Evolutionary conservation across 805 yeast species (phyloP), one percentile per base, ranked within the genome.

Genomic region (Yamadazyma akitaensis): DNA sequence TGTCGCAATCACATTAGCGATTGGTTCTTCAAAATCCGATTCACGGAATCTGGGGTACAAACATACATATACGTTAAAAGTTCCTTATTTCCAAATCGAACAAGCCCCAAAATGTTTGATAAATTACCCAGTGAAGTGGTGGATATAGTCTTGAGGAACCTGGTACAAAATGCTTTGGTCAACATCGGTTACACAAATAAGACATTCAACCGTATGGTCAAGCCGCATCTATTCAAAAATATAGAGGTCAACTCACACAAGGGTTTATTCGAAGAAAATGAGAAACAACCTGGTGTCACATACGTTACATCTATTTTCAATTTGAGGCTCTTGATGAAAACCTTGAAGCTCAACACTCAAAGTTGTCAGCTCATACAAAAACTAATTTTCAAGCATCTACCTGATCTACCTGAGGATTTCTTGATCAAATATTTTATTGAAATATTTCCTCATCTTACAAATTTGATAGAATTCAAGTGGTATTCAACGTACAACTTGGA

Each of bases 381-480:
- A 7, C 35, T 62, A 24, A 37, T 48, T 9, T 53, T 55, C 36
- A 39, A 45, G 8, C 37, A 44, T 6, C 44, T 58, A 16, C 67
- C 67, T 3, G 66, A 61, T 50, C 48, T 62, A 14, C 60, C 64
- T 4, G 65, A 61, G 33, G 46, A 53, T 13, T 52, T 53, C 26
- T 46, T 62, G n/a, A 25, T 52, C 8, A 40, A 46, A 9, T 51
- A 48, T 34, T 49, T 62, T n/a, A 30, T 44, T 10, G 16, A 34
- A 5, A 48, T 54, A 13, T 46, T 63, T 21, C 62, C 61, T 2
- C 33, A 45, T 13, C 45, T 61, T 19, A 21, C 11, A 1, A 53
- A 50, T 39, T 44, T 61, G 19, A 30, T 16, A 4, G 52, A 53
- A 26, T 53, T 61, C 26, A 51, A 47, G 32, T 61, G 65, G 65